Conservation (phyloP, 257 asterid species). For the Jaltomata sinuosa region DNA sequence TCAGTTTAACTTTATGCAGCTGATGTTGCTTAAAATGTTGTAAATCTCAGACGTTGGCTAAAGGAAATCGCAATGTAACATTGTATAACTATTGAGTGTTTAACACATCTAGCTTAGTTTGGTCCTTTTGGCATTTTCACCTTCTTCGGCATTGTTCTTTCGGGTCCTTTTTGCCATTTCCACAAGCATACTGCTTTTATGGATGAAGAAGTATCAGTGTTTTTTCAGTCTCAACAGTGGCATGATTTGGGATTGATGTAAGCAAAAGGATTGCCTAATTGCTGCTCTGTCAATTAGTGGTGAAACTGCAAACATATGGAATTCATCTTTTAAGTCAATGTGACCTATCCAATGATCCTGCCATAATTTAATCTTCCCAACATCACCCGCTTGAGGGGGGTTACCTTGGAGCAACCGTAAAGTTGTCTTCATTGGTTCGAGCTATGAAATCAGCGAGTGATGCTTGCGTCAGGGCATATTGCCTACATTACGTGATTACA, state of each 20-base stretch:
- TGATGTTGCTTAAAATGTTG: neutral
- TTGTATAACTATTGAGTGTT: neutral
- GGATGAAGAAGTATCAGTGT: neutral
- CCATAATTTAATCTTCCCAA: neutral
- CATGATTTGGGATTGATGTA: neutral
- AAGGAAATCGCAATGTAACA: neutral
- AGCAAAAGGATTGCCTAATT: neutral
- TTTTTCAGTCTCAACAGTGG: neutral
- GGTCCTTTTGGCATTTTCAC: neutral
- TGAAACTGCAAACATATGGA: neutral
- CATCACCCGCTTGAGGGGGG: neutral
- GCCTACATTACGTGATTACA: neutral
- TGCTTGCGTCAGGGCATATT: neutral
- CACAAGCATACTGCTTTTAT: neutral
- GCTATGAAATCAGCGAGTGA: neutral
- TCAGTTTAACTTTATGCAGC: neutral
- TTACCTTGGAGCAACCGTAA: neutral
- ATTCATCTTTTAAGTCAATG: neutral
- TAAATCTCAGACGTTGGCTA: neutral
- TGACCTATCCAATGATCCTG: neutral
- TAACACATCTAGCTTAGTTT: neutral
- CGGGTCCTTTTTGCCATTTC: neutral
- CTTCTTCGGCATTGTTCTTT: neutral
- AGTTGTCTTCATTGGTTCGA: neutral
- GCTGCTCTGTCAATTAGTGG: neutral